Base-by-base conservation (phyloP, 176 grass and related monocot species). In the Tillandsia leiboldiana region DNA sequence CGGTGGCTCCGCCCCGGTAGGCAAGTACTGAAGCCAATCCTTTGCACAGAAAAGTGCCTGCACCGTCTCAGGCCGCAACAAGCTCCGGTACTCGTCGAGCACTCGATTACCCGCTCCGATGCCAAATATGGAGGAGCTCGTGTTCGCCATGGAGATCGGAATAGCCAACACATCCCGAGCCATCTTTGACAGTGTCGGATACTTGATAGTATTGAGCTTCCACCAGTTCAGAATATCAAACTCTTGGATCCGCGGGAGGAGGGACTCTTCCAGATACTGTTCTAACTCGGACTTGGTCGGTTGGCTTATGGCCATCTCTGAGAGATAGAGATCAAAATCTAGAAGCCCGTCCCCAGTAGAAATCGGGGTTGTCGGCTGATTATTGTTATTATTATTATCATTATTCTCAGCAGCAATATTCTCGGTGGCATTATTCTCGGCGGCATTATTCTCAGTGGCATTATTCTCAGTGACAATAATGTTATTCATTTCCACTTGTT, bases 171-270 rank as follows among this genome's bases (percentile, higher is more conserved):
- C 68, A 68, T 87, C 85, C 17, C 24, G 77, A 10, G 72, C 73
- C 72, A 87, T 74, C 47, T 63, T 87, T 27, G 85, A 79, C 27
- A 83, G 72, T 18, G 80, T 83, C 10, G 85, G 85, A 52, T 80
- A 83, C 72, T 77, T 83, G 53, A 74, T 22, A 1, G 26, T 72
- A 29, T 83, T 83, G 11, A 70, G 20, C 64, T 77, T 80, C 81
- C 77, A 88, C 73, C 77, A 88, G 24, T 67, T 70, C 24, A 88
- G 33, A 49, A 88, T 73, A 52, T 88, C 77, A 67, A 88, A 83
- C n/a, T 78, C 73, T 11, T 26, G 54, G 11, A 26, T 80, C 27
- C 81, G 71, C 13, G 77, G 57, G 51, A 49, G n/a, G 9, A 83
- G 77, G 15, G 51, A 67, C 75, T 88, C 85, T 74, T 83, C 77